Base-by-base conservation (phyloP, 2,329 filamentous ascomycete species). In the Diaporthe ampelina region DNA sequence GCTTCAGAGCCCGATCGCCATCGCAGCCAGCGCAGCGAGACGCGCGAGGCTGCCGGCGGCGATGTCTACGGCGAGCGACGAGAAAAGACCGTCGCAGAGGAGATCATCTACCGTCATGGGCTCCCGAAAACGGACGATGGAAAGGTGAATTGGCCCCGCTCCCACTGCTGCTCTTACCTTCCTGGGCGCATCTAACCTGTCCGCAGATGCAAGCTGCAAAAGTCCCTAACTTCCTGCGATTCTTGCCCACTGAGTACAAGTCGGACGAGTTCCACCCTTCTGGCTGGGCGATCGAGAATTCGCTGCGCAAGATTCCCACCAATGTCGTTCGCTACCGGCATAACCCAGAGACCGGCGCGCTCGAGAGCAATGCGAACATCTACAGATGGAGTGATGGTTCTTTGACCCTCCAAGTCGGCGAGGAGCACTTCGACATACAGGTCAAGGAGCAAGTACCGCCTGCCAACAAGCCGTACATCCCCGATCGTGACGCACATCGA, bases 301-400 rank as follows among this genome's bases (percentile, higher is more conserved):
- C 86, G 65, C 84, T 82, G 58, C 78, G 91, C 83, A 81, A 90
- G 78, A 81, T 90, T 83, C 84, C 93, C 43, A 88, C 91, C 79
- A 90, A 91, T 50, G 92, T 93, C 1, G 88, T 94, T 63, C 91
- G 94, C 75, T 94, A 92, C 83, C 91, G 92, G 71, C 90, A 89
- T 79, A 91, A 94, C 74, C 87, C 91, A 13, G 88, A 87, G n/a
- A 92, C 91, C 1, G 88, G 89, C 65, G 85, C 91, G 76, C 86
- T 95, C 17, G 90, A 93, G 80, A 95, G 93, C 80, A 96, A 96
- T 80, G 90, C 94, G 3, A 89, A 92, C 76, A 85, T 96, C 40
- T 90, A 94, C 80, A 90, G 90, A 78, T 96, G 94, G 94, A 94
- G 92, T 76, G 94, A 96, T 79, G 94, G 94, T 37, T 94, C 92